Evolutionary conservation across 2,329 filamentous ascomycete species (phyloP).

Genomic region (Whalleya microplaca): DNA sequence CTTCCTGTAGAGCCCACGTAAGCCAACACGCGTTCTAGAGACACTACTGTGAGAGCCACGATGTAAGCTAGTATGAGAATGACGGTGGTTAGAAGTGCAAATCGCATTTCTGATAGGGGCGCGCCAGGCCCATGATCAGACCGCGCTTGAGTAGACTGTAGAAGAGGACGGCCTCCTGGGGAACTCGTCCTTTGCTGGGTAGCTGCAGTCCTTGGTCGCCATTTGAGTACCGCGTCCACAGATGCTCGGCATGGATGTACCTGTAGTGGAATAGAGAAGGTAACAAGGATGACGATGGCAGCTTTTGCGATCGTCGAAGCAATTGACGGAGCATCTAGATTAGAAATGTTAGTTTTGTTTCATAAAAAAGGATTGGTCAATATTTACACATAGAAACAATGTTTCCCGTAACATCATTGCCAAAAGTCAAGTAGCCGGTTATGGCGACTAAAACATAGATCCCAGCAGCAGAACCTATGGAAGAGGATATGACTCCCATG

Average conservation of each 20-base stretch:
- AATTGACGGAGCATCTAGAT: slow-evolving; percentile 69
- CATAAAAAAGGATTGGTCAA: background rate
- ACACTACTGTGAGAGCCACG: slow-evolving; percentile 87
- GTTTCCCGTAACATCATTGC: slow-evolving; percentile 85
- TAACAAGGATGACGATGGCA: slow-evolving; percentile 93
- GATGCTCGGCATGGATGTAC: slow-evolving; percentile 96
- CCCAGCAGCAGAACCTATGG: slow-evolving; percentile 84
- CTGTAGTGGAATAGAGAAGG: slow-evolving; percentile 95
- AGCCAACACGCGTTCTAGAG: slow-evolving; percentile 86
- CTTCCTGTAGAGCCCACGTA: slow-evolving; percentile 95
- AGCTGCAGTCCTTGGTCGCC: slow-evolving; percentile 68
- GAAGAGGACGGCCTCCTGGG: slow-evolving; percentile 48
- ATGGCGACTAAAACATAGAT: slow-evolving; percentile 92
- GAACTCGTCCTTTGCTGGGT: slow-evolving; percentile 46
- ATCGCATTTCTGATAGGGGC: slow-evolving; percentile 82
- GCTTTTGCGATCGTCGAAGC: slow-evolving; percentile 91
- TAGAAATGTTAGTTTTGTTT: slow-evolving; percentile 4
- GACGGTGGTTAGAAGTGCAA: slow-evolving; percentile 83
- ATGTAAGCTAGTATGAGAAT: slow-evolving; percentile 86
- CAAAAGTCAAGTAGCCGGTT: slow-evolving; percentile 94
- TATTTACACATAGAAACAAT: slow-evolving; percentile 88
- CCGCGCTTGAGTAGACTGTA: slow-evolving; percentile 44
- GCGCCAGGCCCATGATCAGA: slow-evolving; percentile 58
- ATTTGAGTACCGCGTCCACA: slow-evolving; percentile 89
- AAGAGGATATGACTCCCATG: slow-evolving; percentile 76